These are phyloP conservation scores for Aspergillus udagawae DNA, from an alignment of 2,329 filamentous ascomycete genomes.

Conservation along the genomic window DNA sequence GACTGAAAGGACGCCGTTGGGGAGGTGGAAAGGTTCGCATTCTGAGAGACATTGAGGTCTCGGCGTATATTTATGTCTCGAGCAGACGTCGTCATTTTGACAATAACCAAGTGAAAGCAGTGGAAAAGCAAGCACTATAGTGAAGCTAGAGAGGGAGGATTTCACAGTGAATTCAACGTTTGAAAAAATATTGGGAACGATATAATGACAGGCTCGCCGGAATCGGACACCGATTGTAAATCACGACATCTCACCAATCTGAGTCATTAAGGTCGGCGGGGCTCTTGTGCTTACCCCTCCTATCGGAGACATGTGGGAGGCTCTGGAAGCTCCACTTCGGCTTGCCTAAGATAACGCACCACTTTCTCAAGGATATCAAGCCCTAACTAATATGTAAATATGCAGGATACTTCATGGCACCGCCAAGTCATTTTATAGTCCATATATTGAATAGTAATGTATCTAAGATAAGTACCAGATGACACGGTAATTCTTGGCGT, in stretches of 20 bases:
- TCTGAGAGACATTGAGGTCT: slow-evolving; percentile 51
- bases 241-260: neutral
- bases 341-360: neutral
- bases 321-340: neutral
- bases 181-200: neutral
- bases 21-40: slow-evolving; percentile 67
- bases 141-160: neutral
- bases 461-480: neutral
- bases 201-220: neutral
- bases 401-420: neutral
- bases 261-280: neutral
- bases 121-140: slow-evolving; percentile 3
- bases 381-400: too few relatives aligned
- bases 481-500: neutral
- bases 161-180: neutral
- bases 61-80: slow-evolving; percentile 32
- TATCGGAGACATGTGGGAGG: neutral
- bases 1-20: slow-evolving; percentile 73
- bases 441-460: neutral
- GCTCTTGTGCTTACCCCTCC: neutral
- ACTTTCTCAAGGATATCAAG: neutral
- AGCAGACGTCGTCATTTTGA: slow-evolving; percentile 24
- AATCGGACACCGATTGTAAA: neutral
- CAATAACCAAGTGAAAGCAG: neutral
- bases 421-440: neutral